Evolutionary conservation across 345 rosid genomes (phyloP).

Genomic region (Raphanus raphanistrum): DNA sequence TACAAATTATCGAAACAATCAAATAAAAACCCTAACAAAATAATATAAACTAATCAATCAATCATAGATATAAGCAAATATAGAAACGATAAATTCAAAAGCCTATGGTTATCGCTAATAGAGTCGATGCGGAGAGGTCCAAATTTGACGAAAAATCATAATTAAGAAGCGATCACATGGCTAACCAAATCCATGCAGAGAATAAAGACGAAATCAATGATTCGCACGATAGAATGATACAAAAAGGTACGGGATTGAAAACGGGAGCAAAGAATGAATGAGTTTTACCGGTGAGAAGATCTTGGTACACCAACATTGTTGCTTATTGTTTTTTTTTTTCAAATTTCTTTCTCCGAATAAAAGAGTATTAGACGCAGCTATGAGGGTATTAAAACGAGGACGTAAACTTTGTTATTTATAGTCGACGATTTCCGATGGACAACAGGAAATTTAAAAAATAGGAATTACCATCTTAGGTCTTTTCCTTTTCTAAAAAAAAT

Average conservation of each 20-base stretch:
- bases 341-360: conserved; percentile 30
- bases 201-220: neutral
- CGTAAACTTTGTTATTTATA: conserved; percentile 28
- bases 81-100: neutral
- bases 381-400: conserved; percentile 19
- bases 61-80: conserved; percentile 20
- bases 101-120: neutral
- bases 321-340: conserved; percentile 41
- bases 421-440: conserved; percentile 32
- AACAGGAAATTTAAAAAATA: neutral
- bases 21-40: neutral
- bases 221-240: neutral
- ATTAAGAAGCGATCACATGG: conserved; percentile 9
- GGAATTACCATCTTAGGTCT: neutral
- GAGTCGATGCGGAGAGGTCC: neutral
- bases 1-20: neutral
- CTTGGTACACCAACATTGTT: conserved; percentile 94
- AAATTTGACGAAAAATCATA: neutral
- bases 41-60: neutral
- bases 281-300: conserved; percentile 60
- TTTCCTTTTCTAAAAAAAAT: neutral
- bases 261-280: neutral
- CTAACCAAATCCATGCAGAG: conserved; percentile 12
- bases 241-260: neutral
- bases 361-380: conserved; percentile 32